Evolutionary conservation across 805 yeast genomes (phyloP).

Genomic region (Lipomyces yamanashiensis): DNA sequence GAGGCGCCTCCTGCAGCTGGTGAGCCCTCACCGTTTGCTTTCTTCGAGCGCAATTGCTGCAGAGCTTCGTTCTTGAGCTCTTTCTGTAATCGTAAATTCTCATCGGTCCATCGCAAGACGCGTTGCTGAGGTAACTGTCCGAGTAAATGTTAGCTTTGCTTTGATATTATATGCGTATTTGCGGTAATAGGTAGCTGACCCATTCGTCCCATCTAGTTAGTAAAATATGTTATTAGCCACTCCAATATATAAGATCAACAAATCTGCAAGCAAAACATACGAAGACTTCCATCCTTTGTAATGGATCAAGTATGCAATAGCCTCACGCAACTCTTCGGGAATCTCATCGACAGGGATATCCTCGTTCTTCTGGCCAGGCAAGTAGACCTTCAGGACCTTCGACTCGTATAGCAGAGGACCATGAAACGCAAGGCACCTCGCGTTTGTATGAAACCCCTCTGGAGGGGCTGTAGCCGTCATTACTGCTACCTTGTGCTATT

Average conservation of each 20-base stretch:
- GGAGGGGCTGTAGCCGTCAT: constrained; percentile 22
- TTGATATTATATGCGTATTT: not conserved
- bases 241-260: not conserved
- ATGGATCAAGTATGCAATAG: constrained; percentile 69
- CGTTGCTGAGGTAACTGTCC: constrained; percentile 54
- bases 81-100: constrained; percentile 66
- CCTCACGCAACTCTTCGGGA: constrained; percentile 47
- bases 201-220: constrained; percentile 82
- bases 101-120: constrained; percentile 69
- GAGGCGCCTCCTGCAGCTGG: constrained; percentile 23
- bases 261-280: constrained; percentile 10
- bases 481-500: not conserved
- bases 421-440: constrained; percentile 76
- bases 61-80: constrained; percentile 59
- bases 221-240: not conserved
- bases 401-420: constrained; percentile 93
- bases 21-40: constrained; percentile 26
- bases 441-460: constrained; percentile 37
- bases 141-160: not conserved
- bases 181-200: constrained; percentile 52
- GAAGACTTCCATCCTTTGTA: constrained; percentile 94
- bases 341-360: constrained; percentile 42
- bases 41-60: constrained; percentile 40
- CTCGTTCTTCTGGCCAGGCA: constrained; percentile 52
- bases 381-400: constrained; percentile 67